Base-by-base conservation (phyloP, 1,139 yeast species). In the Tardiomyces depauwii region DNA sequence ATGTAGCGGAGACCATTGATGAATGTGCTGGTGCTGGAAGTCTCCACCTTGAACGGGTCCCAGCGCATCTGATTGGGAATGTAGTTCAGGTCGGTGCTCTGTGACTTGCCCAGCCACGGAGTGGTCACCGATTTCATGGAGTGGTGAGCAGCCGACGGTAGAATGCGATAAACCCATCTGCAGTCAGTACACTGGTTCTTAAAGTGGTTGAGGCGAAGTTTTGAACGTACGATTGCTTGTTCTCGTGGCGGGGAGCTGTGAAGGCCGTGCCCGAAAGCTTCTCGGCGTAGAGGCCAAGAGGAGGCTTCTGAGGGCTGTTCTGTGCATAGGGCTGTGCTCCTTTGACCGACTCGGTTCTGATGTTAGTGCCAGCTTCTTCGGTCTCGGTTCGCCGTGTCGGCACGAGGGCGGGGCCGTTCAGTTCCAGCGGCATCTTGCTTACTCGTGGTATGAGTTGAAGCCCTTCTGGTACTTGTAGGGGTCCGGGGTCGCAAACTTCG, bases 251-350 rank as follows among this genome's bases (percentile, higher is more conserved):
- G 18, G 63, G 62, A 27, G 60, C 59, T 3, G 61, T 58, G 42
- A 59, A 59, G 2, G 63, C 60, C 1, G 62, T 57, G 6, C 62
- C 63, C 2, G 62, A 55, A 4, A 59, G 49, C 49, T 59, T 58
- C 47, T 59, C 63, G 9, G 63, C 58, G 42, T 55, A 57, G 25
- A 59, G 55, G 1, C 62, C 61, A 23, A 47, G 46, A 1, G 59
- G 55, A 18, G 51, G 50, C 32, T 55, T 48, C 38, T 57, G 61
- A 13, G 63, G 63, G 38, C 52, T 51, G 47, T 55, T 55, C 43
- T 54, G 58, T 11, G 56, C 57, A 4, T 45, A 40, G 5, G 63
- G 63, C 10, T 59, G 47, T 5, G 62, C 57, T 9, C 57, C 59
- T 16, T 42, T 38, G 18, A 57, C 41, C 12, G 56, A 56, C 43